Base-by-base conservation (phyloP, 2,329 filamentous ascomycete species). In the Sclerotinia borealis region DNA sequence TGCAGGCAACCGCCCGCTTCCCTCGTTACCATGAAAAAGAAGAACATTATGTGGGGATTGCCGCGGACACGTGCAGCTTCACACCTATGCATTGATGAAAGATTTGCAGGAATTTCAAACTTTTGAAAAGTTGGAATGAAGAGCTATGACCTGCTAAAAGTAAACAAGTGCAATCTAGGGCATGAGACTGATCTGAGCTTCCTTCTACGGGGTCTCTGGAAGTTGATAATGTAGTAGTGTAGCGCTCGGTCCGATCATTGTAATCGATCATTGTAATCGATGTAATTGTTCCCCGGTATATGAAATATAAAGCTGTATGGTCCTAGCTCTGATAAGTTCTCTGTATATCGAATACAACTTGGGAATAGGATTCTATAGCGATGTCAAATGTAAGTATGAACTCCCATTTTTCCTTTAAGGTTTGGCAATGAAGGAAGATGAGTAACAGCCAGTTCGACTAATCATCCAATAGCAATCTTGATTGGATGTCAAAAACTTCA, bases 121-220 rank as follows among this genome's bases (percentile, higher is more conserved):
- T 25, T 37, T 17, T 34, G 13, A n/a, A 8, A 39, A 25, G n/a
- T 45, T 17, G n/a, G 15, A 36, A 25, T 17, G 39, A 25, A 58
- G 39, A 43, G 52, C 52, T 43, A 56, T 43, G 52, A 25, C 39
- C 19, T 51, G 29, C 9, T 36, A 58, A 58, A 45, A 45, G 29
- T 34, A 45, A 45, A 58, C 29, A 58, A 45, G 25, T 34, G 39
- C 13, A 45, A 58, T 45, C 39, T 25, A 45, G 27, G n/a, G 11
- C n/a, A 37, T 59, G 31, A 37, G 22, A 29, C 34, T 37, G 45
- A 51, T 51, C 31, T 58, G 41, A 63, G 60, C 60, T 68, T 68
- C 66, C 65, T 68, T 68, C 67, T 68, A 70, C 61, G 64, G 63
- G 29, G 65, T 36, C 64, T 68, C 59, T 66, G 61, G 67, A 67